phyloP scores from a whole-genome alignment of 1,139 yeast species.

The Magnusiomyces suaveolens region DNA sequence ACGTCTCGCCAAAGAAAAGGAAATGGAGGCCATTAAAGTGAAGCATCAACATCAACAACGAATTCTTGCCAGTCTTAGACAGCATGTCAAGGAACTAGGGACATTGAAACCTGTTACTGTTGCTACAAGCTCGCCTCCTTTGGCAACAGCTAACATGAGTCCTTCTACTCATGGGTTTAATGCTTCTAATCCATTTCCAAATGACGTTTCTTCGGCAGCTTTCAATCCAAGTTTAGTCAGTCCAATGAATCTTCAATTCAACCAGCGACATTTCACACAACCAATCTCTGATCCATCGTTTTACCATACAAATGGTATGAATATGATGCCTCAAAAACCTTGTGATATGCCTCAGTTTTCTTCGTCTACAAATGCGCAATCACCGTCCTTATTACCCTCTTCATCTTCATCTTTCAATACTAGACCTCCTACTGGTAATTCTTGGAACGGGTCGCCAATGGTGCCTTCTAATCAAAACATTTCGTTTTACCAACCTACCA shows the following conservation, averaged over 20 bases:
- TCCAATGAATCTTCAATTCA: neutral
- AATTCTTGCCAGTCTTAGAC: constrained; percentile 16
- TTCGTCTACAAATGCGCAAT: neutral
- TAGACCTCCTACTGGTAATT: neutral
- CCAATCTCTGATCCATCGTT: neutral
- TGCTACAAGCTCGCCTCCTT: constrained; percentile 4
- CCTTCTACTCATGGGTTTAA: constrained; percentile 7
- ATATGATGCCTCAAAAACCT: neutral
- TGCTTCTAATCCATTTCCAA: constrained; percentile 5
- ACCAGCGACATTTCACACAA: neutral
- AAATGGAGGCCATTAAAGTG: constrained; percentile 7
- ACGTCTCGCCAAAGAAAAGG: constrained; percentile 12
- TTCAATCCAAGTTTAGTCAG: constrained; percentile 11
- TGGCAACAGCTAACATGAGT: neutral
- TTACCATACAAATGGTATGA: neutral
- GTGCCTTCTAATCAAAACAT: neutral
- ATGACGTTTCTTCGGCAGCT: constrained; percentile 3
- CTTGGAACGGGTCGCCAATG: neutral
- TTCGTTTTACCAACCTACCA: neutral
- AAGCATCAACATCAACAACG: constrained; percentile 19
- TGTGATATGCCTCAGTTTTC: neutral
- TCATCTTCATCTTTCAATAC: neutral
- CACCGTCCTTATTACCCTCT: neutral
- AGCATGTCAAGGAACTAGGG: constrained; percentile 15
- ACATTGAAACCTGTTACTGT: constrained; percentile 9